These are phyloP conservation scores for Sugiyamaella lignohabitans DNA, from an alignment of 805 yeast genomes.

Conservation along the genomic window DNA sequence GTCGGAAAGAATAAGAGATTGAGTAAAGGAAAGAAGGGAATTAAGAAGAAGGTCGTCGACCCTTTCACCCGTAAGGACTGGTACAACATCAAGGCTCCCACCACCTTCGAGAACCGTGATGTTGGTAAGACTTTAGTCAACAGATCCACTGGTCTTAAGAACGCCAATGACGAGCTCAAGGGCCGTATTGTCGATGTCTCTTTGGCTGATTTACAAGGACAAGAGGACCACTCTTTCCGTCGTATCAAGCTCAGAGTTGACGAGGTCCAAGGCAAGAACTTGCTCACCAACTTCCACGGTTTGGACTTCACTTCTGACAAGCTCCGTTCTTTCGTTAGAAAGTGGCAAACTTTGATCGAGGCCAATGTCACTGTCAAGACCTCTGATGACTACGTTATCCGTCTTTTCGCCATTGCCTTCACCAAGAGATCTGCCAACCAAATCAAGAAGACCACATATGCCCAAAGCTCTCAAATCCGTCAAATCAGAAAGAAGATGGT, in stretches of 20 bases:
- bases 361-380: conserved; percentile 98
- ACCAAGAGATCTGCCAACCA: conserved; percentile 97
- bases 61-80: conserved; percentile 99
- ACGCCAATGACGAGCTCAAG: conserved; percentile 96
- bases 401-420: conserved; percentile 96
- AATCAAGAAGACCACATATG: conserved; percentile 95
- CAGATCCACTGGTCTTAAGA: conserved; percentile 96
- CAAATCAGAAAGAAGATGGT: conserved; percentile 94
- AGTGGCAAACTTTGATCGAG: conserved; percentile 98
- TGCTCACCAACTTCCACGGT: conserved; percentile 99
- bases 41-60: conserved; percentile 98
- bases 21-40: conserved; percentile 85
- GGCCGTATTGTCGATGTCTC: conserved; percentile 96
- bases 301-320: conserved; percentile 97
- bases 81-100: conserved; percentile 98
- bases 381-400: conserved; percentile 92
- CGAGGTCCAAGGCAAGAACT: conserved; percentile 98
- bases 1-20: conserved; percentile 84
- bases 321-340: conserved; percentile 95
- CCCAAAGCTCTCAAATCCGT: conserved; percentile 95
- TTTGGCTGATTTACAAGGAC: conserved; percentile 96
- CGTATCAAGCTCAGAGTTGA: conserved; percentile 96
- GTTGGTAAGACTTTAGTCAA: conserved; percentile 98
- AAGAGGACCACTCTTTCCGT: conserved; percentile 98
- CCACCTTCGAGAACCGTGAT: conserved; percentile 96